A percentile compares a stretch with the other conserved stretches of the same genome.
Evolutionary conservation across 2,329 filamentous ascomycete genomes (phyloP).

Genomic region (Claviceps fusiformis): DNA sequence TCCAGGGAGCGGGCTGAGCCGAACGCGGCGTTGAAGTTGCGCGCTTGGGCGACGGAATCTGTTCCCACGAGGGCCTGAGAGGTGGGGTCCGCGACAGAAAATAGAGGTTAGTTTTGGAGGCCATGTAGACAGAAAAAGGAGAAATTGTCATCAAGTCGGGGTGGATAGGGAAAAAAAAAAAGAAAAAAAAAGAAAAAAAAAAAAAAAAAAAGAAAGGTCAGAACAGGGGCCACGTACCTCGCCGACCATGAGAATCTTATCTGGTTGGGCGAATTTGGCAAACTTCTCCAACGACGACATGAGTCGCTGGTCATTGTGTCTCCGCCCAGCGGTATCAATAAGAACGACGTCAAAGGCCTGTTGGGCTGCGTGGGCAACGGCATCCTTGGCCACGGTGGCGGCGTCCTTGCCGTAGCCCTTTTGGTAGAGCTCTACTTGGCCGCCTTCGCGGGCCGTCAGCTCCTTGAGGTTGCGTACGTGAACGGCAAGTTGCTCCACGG

Average conservation of each 20-base stretch:
- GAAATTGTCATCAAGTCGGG: no score
- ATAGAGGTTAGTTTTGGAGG: background rate
- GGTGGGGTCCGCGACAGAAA: no score
- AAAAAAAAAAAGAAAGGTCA: no score
- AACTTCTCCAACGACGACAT: constrained; percentile 98
- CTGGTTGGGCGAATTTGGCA: constrained; percentile 85
- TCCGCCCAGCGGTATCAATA: constrained; percentile 87
- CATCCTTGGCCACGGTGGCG: constrained; percentile 86
- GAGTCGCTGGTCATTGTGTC: constrained; percentile 88
- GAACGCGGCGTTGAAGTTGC: constrained; percentile 92
- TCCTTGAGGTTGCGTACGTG: constrained; percentile 91
- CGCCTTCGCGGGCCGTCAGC: constrained; percentile 70
- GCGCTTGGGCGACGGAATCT: constrained; percentile 86
- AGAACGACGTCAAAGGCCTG: constrained; percentile 83
- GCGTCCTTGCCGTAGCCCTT: constrained; percentile 98
- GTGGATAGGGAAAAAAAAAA: background rate
- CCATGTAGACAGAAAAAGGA: background rate
- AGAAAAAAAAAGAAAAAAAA: background rate
- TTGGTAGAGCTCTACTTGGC: constrained; percentile 81
- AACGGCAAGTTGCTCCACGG: constrained; percentile 91
- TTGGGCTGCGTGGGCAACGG: constrained; percentile 64
- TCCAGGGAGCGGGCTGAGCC: constrained; percentile 69
- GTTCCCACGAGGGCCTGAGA: constrained; percentile 73
- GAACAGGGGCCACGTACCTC: constrained; percentile 23
- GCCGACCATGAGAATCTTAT: constrained; percentile 96